Percentiles rank a stretch among this genome's conserved stretches.
Evolutionary conservation across 768 basidiomycete species (phyloP).

Genomic region (Tylopilus cervinicoccineus): DNA sequence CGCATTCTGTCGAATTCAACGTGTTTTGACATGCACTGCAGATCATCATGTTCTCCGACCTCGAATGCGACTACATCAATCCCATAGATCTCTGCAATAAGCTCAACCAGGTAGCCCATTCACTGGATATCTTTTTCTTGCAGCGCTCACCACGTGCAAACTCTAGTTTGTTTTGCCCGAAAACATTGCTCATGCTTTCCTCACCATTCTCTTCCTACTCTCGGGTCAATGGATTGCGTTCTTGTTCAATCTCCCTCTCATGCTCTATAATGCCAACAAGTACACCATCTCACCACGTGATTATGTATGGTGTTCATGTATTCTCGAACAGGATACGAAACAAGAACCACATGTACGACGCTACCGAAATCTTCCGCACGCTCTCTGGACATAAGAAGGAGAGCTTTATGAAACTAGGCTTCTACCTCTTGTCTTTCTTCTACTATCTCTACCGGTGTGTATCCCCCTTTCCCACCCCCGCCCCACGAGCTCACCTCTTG

Average conservation of each 20-base stretch:
- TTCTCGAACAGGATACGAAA: conserved; percentile 65
- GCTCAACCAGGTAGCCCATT: conserved; percentile 79
- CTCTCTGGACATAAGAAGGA: conserved; percentile 93
- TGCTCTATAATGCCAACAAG: conserved; percentile 94
- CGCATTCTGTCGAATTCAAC: not conserved
- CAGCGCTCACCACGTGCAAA: not conserved
- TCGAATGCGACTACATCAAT: conserved; percentile 99
- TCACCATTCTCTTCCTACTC: conserved; percentile 87
- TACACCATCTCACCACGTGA: conserved; percentile 36
- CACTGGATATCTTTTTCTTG: not conserved
- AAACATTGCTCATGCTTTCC: conserved; percentile 90
- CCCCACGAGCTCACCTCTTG: not conserved
- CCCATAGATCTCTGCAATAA: conserved; percentile 99
- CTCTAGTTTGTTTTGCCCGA: conserved; percentile 95
- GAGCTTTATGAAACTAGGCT: conserved; percentile 91
- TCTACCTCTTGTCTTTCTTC: conserved; percentile 89
- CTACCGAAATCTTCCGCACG: conserved; percentile 98
- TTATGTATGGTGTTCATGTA: not conserved
- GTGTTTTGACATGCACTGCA: conserved; percentile 30
- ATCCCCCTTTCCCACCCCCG: not conserved
- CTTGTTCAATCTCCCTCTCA: conserved; percentile 82
- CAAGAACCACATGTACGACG: conserved; percentile 98
- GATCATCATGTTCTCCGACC: conserved; percentile 99
- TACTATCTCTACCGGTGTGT: conserved; percentile 87
- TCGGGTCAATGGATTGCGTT: conserved; percentile 95